A percentile compares a stretch with the other conserved stretches of the same genome.
These are phyloP conservation scores for Neurospora sp. DNA, from an alignment of 495 filamentous ascomycete genomes.

Conservation along the genomic window DNA sequence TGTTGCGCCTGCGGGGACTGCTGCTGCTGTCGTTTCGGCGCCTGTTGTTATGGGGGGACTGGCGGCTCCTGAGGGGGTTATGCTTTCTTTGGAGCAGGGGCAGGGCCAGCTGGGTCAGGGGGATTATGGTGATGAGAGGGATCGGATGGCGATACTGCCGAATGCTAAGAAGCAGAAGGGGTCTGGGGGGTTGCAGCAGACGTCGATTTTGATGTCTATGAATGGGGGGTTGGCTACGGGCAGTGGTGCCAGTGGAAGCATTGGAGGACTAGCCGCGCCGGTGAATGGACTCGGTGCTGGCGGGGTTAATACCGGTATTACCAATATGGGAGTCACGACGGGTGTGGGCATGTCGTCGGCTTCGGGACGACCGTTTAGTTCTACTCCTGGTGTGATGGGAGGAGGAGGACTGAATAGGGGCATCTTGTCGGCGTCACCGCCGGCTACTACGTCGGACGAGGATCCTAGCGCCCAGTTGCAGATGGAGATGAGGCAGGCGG, in stretches of 20 bases:
- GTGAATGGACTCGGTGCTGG: not conserved
- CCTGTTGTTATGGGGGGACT: not conserved
- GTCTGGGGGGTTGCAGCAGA: slow-evolving; percentile 6
- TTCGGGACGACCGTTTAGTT: not conserved
- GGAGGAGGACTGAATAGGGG: slow-evolving; percentile 2
- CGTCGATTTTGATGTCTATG: not conserved
- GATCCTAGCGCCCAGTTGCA: slow-evolving; percentile 36
- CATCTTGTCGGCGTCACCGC: not conserved
- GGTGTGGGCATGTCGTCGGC: not conserved
- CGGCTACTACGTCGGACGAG: slow-evolving; percentile 9
- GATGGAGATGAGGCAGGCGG: slow-evolving; percentile 36
- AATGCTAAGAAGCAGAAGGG: slow-evolving; percentile 31
- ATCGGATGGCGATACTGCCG: slow-evolving; percentile 1
- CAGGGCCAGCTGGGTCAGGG: not conserved
- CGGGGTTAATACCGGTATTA: not conserved
- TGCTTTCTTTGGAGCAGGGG: not conserved
- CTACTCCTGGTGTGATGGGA: slow-evolving; percentile 17
- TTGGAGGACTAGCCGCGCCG: not conserved
- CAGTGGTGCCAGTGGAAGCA: slow-evolving; percentile 15
- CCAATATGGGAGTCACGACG: not conserved
- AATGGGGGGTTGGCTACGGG: not conserved
- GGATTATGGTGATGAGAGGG: not conserved
- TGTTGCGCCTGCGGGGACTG: not conserved
- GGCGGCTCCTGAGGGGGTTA: not conserved
- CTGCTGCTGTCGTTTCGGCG: not conserved